These are phyloP conservation scores for Ocimum tenuiflorum DNA, from an alignment of 257 asterid species.

Conservation along the genomic window DNA sequence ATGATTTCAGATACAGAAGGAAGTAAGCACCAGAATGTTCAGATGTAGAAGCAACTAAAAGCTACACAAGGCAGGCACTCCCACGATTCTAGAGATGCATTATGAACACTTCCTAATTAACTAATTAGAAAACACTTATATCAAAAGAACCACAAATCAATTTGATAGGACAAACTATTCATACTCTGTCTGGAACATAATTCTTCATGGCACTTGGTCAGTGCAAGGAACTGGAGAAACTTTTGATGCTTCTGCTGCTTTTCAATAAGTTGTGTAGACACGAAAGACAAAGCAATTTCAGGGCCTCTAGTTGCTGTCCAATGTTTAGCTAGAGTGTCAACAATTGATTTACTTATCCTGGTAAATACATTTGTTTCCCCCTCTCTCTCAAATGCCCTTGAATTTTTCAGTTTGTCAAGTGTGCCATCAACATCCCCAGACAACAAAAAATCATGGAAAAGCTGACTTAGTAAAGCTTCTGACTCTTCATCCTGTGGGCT, in stretches of 20 bases:
- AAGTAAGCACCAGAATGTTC: conserved; percentile 4
- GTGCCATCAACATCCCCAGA: conserved; percentile 77
- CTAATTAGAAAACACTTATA: background rate
- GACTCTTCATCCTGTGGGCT: conserved; percentile 88
- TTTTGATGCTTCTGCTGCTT: conserved; percentile 81
- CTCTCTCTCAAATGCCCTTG: conserved; percentile 90
- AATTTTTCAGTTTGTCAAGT: conserved; percentile 50
- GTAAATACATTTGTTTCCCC: conserved; percentile 78
- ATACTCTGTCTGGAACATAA: conserved; percentile 75
- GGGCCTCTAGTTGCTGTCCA: conserved; percentile 96
- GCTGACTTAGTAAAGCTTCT: conserved; percentile 75
- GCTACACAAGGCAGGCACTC: conserved; percentile 6
- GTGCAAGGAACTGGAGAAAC: conserved; percentile 90
- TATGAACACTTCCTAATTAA: background rate
- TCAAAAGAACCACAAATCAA: background rate
- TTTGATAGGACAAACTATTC: conserved; percentile 20
- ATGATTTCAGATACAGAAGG: background rate
- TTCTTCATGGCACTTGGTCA: conserved; percentile 94
- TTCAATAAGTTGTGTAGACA: conserved; percentile 72
- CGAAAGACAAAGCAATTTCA: conserved; percentile 70
- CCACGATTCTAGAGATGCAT: conserved; percentile 5
- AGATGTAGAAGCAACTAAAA: conserved; percentile 11
- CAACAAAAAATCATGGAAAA: conserved; percentile 70
- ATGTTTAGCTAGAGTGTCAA: conserved; percentile 92
- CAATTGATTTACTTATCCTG: conserved; percentile 79